Evolutionary conservation across 1,284 basidiomycete genomes (phyloP), one percentile per base, ranked within the genome.

Genomic region (Earliella scabrosa): DNA sequence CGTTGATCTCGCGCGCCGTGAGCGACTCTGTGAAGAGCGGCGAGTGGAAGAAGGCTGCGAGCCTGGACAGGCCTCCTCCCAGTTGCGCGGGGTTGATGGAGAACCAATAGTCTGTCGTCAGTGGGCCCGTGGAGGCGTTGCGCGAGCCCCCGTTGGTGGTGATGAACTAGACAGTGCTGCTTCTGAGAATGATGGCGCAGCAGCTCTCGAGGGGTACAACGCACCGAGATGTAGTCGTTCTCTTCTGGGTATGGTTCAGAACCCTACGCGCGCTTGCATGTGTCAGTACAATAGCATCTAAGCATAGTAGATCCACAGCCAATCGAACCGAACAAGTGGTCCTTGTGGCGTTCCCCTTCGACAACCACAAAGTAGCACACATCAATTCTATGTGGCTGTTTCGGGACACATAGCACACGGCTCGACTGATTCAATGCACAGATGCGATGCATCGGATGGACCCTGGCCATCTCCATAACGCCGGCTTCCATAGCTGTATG

Each of bases 41-140:
- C 38, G 83, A 76, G 54, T 79, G 76, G 73, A 89, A 89, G 77
- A 89, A 89, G 20, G 84, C 85, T 2, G 85, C 78, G 67, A 87
- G 86, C 16, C 86, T 77, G 55, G 85, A 78, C 20, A 90, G 73
- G 8, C 85, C 86, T 31, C 79, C 80, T 26, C 77, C 72, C 9
- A 89, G 77, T 34, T 79, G 77, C 24, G 77, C 69, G 1, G 69
- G 57, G 8, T 79, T 77, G 56, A 88, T 81, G 57, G 85, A 82
- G 68, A 89, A 89, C 73, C 73, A 81, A 66, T 83, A 85, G 68
- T 85, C 82, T 23, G 87, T 88, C 56, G 81, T 79, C 36, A 82
- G 80, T 68, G 86, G 80, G 14, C 79, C 81, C 1, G 87, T 89
- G 65, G 77, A 86, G 9, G 86, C 87, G 67, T 90, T 89, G 31